Base-by-base conservation (phyloP, 257 asterid species). In the Lycium barbarum region DNA sequence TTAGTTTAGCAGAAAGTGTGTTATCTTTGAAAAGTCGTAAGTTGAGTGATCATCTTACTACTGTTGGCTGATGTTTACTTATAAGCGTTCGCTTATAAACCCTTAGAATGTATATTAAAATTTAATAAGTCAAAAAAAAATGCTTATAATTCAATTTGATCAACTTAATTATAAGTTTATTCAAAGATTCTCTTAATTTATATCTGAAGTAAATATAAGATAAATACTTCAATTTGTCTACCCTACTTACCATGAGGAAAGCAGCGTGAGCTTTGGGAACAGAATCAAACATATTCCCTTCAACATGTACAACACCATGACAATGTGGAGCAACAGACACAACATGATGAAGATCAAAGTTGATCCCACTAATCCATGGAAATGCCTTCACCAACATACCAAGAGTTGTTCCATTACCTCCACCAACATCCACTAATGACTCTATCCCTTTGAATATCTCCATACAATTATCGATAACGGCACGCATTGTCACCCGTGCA, bases 371-470 rank as follows among this genome's bases (percentile, higher is more conserved):
- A 40, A 92, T 90, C 92, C 89, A 86, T 0, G 97, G 95, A 35
- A 73, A 92, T 7, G 89, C 88, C 84, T 88, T 87, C 12, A 91
- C 86, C 85, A 94, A 62, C 12, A 80, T 84, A 17, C 88, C 40
- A 1, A 95, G 83, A 17, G 95, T 67, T 1, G 94, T 91, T 53
- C 97, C 98, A 36, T 93, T 86, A 0, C 97, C 95, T 13, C 98
- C 97, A 6, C 97, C 97, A 12, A 95, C 97, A 36, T 93, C 98
- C 82, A 94, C 98, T 88, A 94, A 0, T 89, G 68, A 4, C 53
- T 10, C 11, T 90, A 82, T 84, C 93, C 98, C 38, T 76, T 26
- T 26, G 26, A 94, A 93, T 38, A 84, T 91, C 79, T 87, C 92
- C 0, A 88, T 88, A 38, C 86, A 88, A 9, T 76, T 88, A 1